Evolutionary conservation across 495 filamentous ascomycete species (phyloP), one percentile per base, ranked within the genome.

Genomic region (Daldinia vernicosa): DNA sequence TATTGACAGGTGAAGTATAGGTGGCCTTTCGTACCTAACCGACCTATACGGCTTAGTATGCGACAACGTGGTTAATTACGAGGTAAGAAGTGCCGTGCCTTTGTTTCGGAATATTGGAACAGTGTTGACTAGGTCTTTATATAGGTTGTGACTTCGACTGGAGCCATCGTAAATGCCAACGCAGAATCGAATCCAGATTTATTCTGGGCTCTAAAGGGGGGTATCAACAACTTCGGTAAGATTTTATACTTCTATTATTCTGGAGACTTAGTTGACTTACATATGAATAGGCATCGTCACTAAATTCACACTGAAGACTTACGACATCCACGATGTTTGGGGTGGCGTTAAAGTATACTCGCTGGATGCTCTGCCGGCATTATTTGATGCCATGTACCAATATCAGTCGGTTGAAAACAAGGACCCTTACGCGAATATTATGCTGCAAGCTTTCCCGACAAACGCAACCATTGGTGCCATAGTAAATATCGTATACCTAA

Each of bases 1-100:
- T 47, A 33, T 47, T 70, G 39, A 68, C 50, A 39, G 40, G 32
- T 40, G 19, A 28, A 8, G 4, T 27, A 37, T 22, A 71, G 60
- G 84, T 50, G 85, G 86, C 2, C 74, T 81, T 2, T 75, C 74
- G 9, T 88, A 85, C 68, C 71, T 88, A 32, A 81, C 84, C 14
- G 80, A 83, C 26, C 79, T 87, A 53, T 85, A 87, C 62, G 87
- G 86, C 14, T 83, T 84, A 77, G 85, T 81, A 1, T 86, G 83
- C 17, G 84, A 85, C 65, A 86, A 86, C 24, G 83, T 87, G 3
- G 64, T 83, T 45, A 83, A 84, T 51, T 88, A 79, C 63, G 85
- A 89, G 68, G 64, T 81, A 63, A 70, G 69, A 4, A 43, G 45
- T 19, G 11, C 45, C 40, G 7, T 12, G 27, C n/a, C 26, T 17